Conservation (phyloP, 352 stramenopile species). For the Globisporangium mamillatum region DNA sequence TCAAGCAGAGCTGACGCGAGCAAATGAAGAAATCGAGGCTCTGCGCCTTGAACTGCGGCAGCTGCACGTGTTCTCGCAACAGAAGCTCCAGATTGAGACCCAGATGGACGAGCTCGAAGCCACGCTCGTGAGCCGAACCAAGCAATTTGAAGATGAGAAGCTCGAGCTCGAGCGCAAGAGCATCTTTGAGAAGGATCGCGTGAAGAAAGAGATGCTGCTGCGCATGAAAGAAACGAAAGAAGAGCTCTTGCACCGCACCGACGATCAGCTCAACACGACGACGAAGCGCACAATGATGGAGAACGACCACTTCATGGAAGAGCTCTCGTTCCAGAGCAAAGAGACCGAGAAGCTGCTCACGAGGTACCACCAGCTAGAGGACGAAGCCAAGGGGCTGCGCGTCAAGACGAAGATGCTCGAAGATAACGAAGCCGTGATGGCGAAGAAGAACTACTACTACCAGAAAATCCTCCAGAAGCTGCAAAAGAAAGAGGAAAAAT, state of each 20-base stretch:
- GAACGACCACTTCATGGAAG: conserved; percentile 73
- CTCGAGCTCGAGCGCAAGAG: conserved; percentile 56
- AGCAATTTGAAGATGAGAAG: conserved; percentile 29
- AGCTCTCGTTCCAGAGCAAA: conserved; percentile 67
- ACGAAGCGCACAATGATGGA: conserved; percentile 82
- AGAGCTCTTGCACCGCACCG: conserved; percentile 49
- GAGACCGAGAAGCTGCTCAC: conserved; percentile 71
- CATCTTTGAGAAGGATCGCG: conserved; percentile 58
- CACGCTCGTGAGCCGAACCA: conserved; percentile 23
- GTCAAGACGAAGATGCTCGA: conserved; percentile 50
- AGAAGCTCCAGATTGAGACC: conserved; percentile 49
- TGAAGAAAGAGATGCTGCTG: conserved; percentile 69
- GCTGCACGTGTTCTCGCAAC: conserved; percentile 49
- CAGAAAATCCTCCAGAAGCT: conserved; percentile 62
- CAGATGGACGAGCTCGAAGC: conserved; percentile 35
- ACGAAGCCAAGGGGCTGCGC: conserved; percentile 39
- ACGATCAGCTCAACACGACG: conserved; percentile 63
- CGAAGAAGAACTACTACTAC: conserved; percentile 71
- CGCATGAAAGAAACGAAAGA: conserved; percentile 52
- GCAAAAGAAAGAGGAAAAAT: conserved; percentile 28
- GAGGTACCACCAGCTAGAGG: conserved; percentile 39
- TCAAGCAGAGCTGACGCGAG: conserved; percentile 19
- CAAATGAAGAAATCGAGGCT: conserved; percentile 19
- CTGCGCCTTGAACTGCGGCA: conserved; percentile 40
- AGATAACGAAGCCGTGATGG: conserved; percentile 49